Evolutionary conservation across 1,139 yeast species (phyloP), one percentile per base, ranked within the genome.

Genomic region (Debaryomycetaceae sp.): DNA sequence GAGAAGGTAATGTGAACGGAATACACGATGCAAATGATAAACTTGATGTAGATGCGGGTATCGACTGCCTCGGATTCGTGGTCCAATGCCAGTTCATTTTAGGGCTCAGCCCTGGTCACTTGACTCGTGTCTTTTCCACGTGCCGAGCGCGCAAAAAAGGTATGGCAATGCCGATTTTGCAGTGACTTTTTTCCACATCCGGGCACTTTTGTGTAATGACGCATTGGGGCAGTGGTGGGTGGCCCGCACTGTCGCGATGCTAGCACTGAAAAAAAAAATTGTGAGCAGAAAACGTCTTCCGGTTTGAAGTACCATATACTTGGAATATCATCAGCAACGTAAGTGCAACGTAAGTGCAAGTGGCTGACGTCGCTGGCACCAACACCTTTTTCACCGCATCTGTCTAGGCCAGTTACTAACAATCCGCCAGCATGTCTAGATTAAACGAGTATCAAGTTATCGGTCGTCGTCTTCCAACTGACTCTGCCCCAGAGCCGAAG

Each of bases 391-490:
- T 19, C 21, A 10, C 7, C 22, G 15, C 25, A 14, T 23, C 28
- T 19, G 20, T 25, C 8, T 15, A 11, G 25, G 22, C 23, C 9
- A 25, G 23, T 26, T 45, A 49, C 52, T 49, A 49, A 49, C 52
- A 31, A 18, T 32, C 12, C 18, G 36, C 25, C 36, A 51, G 55
- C 44, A 65, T 81, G 88, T 77, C 89, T 75, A 88, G 94, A 82
- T 84, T 88, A 73, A 84, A 82, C 81, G 97, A 91, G 83, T 89
- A 89, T 80, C 96, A 91, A 81, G 96, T 91, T 71, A 91, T 91
- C 75, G 99, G 99, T 77, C 96, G 99, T 75, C 95, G 94, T 78
- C 88, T 91, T 73, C 98, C 99, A 58, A 88, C 96, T 64, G 97
- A 88, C 74, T 75, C 89, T 63, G 96, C 83, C 65, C 96, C 97